These are phyloP conservation scores for Phlegmacium glaucopus DNA, from an alignment of 768 basidiomycete genomes.

Conservation along the genomic window DNA sequence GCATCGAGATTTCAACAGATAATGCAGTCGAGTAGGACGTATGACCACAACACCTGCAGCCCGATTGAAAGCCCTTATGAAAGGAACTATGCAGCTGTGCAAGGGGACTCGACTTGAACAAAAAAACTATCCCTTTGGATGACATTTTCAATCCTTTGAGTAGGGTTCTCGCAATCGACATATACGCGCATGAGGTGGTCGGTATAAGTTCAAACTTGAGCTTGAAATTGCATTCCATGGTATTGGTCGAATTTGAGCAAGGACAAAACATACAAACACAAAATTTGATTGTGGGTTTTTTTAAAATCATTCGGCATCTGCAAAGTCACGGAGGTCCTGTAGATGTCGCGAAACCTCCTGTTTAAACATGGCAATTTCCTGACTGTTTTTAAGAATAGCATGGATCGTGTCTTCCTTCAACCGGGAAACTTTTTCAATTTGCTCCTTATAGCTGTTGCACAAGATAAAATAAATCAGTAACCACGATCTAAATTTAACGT, in stretches of 20 bases:
- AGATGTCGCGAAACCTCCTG: constrained; percentile 72
- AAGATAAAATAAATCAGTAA: not conserved
- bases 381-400: constrained; percentile 80
- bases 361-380: constrained; percentile 81
- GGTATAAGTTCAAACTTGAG: no score
- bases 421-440: constrained; percentile 70
- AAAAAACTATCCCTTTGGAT: no score
- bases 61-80: no score
- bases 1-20: no score
- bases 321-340: constrained; percentile 63
- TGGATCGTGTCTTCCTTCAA: constrained; percentile 78
- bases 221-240: not conserved
- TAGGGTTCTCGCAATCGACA: no score
- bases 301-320: constrained; percentile 35
- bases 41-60: no score
- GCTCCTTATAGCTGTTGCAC: constrained; percentile 65
- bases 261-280: constrained; percentile 3
- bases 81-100: no score
- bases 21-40: no score
- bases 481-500: constrained; percentile 3
- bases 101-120: no score
- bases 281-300: not conserved
- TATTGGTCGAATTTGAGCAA: not conserved
- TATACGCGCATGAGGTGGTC: no score
- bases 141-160: no score